Conservation (phyloP, 164 flowering plant species). For the Liriodendron chinense region DNA sequence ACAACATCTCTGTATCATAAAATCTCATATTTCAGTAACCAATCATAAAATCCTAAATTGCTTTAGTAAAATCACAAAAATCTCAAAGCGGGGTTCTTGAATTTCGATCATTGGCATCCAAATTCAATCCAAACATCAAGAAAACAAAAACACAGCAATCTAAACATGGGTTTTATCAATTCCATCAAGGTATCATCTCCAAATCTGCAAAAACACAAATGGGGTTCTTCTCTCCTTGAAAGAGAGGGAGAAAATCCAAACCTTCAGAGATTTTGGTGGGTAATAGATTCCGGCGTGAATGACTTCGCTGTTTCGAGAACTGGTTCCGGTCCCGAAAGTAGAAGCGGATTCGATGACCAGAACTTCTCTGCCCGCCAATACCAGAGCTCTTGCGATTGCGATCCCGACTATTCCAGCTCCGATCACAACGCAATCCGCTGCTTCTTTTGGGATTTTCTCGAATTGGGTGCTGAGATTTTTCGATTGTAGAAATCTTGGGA, state of each 20-base stretch:
- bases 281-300: conserved; percentile 89
- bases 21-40: too few relatives aligned
- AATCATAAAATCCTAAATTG: too few relatives aligned
- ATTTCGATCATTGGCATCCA: background rate
- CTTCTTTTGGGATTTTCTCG: conserved; percentile 41
- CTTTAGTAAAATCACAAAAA: too few relatives aligned
- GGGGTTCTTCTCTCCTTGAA: background rate
- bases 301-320: conserved; percentile 89
- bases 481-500: background rate
- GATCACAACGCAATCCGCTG: conserved; percentile 77
- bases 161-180: background rate
- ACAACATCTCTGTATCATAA: too few relatives aligned
- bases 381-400: conserved; percentile 68
- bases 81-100: background rate
- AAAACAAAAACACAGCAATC: background rate
- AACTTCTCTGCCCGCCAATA: conserved; percentile 68
- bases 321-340: conserved; percentile 77
- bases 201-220: background rate
- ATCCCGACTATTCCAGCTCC: conserved; percentile 94
- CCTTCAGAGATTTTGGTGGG: conserved; percentile 74
- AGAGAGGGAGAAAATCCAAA: conserved; percentile 7
- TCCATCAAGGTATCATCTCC: background rate
- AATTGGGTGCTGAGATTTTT: conserved; percentile 5
- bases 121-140: background rate
- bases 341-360: conserved; percentile 74